These are phyloP conservation scores for Aspergillus biplanus DNA, from an alignment of 495 filamentous ascomycete species.

Conservation along the genomic window DNA sequence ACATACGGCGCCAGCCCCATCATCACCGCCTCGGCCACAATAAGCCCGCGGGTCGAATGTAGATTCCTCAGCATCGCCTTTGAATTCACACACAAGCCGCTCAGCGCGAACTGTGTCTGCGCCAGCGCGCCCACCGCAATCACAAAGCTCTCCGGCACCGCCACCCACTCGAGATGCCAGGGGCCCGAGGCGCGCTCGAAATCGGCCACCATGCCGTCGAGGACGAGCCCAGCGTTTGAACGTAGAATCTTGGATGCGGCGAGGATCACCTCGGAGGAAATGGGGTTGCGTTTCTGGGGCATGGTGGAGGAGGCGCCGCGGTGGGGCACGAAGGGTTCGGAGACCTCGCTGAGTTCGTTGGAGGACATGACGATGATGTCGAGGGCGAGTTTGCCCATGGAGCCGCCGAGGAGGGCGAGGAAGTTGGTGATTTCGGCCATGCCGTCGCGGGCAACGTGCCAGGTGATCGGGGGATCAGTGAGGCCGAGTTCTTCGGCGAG, in stretches of 20 bases:
- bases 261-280: slow-evolving; percentile 55
- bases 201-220: slow-evolving; percentile 58
- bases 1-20: slow-evolving; percentile 55
- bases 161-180: slow-evolving; percentile 60
- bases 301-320: slow-evolving; percentile 57
- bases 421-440: slow-evolving; percentile 55
- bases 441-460: slow-evolving; percentile 51
- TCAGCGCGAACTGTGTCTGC: slow-evolving; percentile 52
- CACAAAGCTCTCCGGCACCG: slow-evolving; percentile 55
- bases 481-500: slow-evolving; percentile 43
- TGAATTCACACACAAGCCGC: slow-evolving; percentile 50
- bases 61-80: slow-evolving; percentile 52
- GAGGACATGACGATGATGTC: slow-evolving; percentile 60
- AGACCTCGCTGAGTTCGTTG: slow-evolving; percentile 57
- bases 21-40: slow-evolving; percentile 61
- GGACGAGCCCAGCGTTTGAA: slow-evolving; percentile 51
- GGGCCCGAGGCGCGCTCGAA: slow-evolving; percentile 57
- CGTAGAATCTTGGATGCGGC: slow-evolving; percentile 55
- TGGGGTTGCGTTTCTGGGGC: slow-evolving; percentile 61
- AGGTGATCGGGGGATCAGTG: slow-evolving; percentile 49
- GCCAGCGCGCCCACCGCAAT: slow-evolving; percentile 51
- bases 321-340: slow-evolving; percentile 57
- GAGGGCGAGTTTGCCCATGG: slow-evolving; percentile 55
- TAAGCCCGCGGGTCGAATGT: slow-evolving; percentile 49
- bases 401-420: slow-evolving; percentile 52